These are phyloP conservation scores for Schizophyllum commune DNA, from an alignment of 1,284 basidiomycete genomes.

Conservation along the genomic window DNA sequence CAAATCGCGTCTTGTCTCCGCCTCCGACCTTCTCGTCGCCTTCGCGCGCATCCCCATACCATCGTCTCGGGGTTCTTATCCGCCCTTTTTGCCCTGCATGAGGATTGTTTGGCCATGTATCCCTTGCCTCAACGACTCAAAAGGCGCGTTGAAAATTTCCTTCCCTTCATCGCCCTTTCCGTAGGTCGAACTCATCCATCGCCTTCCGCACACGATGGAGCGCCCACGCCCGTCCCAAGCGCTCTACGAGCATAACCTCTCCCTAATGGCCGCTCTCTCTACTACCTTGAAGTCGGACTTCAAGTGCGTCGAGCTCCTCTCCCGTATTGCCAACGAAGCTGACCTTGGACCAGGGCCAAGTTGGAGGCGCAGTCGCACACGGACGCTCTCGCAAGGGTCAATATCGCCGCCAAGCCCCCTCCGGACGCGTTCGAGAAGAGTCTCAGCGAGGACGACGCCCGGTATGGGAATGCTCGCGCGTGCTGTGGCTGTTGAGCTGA, in stretches of 20 bases:
- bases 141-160: not conserved
- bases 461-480: not conserved
- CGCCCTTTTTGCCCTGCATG: not conserved
- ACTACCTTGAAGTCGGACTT: not conserved
- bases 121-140: not conserved
- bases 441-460: not conserved
- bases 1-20: not conserved
- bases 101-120: no score
- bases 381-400: not conserved
- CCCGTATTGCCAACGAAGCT: not conserved
- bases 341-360: not conserved
- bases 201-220: not conserved
- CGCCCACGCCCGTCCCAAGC: no score
- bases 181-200: not conserved
- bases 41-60: not conserved
- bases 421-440: not conserved
- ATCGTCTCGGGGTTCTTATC: not conserved
- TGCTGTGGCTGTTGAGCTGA: not conserved
- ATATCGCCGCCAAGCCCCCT: not conserved
- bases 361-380: not conserved
- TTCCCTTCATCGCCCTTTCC: not conserved
- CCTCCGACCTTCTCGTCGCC: not conserved
- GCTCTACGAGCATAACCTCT: not conserved
- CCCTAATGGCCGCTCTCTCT: not conserved
- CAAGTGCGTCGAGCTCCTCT: not conserved